phyloP scores from a whole-genome alignment of 1,139 yeast species.

The Arxiozyma heterogenica region DNA sequence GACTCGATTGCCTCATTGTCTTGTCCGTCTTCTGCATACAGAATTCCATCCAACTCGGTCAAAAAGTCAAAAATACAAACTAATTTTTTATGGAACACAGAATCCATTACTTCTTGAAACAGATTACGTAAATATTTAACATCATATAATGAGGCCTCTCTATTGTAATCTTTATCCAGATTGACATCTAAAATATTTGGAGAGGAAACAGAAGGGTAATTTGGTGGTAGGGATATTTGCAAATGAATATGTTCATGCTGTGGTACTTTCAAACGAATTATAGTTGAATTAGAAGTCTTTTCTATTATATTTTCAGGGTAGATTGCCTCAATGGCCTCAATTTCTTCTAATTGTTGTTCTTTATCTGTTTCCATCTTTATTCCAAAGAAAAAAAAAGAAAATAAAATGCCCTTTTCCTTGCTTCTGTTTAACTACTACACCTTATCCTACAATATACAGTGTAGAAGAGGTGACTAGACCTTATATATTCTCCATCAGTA shows the following conservation, averaged over 20 bases:
- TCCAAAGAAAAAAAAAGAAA: neutral
- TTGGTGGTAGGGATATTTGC: constrained; percentile 58
- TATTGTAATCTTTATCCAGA: constrained; percentile 28
- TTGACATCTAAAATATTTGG: constrained; percentile 50
- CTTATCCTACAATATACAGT: too few species aligned
- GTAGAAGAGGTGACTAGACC: neutral
- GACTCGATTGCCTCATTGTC: constrained; percentile 8
- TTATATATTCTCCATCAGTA: neutral
- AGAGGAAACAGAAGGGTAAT: constrained; percentile 52
- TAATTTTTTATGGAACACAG: constrained; percentile 45
- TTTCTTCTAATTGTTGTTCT: constrained; percentile 65
- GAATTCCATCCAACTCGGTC: constrained; percentile 50
- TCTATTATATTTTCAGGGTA: constrained; percentile 52
- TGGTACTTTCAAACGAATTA: constrained; percentile 52
- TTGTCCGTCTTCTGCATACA: constrained; percentile 31
- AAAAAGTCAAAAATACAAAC: constrained; percentile 77
- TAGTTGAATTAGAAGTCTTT: constrained; percentile 33
- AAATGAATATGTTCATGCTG: constrained; percentile 48
- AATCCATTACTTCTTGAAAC: constrained; percentile 42
- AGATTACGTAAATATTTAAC: constrained; percentile 37
- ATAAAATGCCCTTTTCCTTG: too few species aligned
- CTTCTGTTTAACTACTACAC: neutral
- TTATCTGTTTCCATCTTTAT: constrained; percentile 17
- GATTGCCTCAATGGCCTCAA: constrained; percentile 81
- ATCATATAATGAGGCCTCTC: constrained; percentile 33